phyloP scores from a whole-genome alignment of 2,329 filamentous ascomycete species.

The Calonectria hawksworthii region DNA sequence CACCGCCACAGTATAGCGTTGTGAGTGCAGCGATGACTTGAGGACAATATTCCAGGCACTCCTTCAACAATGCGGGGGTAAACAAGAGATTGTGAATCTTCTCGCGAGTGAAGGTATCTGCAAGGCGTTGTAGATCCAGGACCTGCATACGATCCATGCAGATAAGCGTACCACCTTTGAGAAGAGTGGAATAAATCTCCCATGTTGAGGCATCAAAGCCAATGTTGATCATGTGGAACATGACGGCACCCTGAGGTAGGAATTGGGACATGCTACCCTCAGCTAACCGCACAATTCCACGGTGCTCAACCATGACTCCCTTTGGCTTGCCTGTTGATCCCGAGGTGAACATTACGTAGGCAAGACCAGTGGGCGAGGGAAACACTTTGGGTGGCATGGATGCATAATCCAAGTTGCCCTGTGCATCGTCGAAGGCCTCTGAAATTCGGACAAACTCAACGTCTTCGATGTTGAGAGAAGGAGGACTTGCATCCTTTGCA shows the following conservation, averaged over 20 bases:
- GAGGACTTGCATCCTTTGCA: neutral
- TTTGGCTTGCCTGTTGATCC: conserved; percentile 45
- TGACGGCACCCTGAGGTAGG: neutral
- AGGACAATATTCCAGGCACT: neutral
- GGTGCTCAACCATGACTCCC: conserved; percentile 34
- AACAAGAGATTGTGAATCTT: neutral
- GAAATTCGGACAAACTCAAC: neutral
- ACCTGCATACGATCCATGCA: neutral
- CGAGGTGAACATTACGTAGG: conserved; percentile 43
- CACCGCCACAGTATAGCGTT: neutral
- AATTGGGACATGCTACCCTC: conserved; percentile 28
- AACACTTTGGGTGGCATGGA: no score
- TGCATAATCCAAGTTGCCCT: neutral
- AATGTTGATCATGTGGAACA: conserved; percentile 30
- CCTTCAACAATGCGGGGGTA: neutral
- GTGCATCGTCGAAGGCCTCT: neutral
- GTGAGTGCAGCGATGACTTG: neutral
- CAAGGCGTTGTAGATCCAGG: neutral
- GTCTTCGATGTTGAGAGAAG: neutral
- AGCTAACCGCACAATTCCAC: conserved; percentile 18
- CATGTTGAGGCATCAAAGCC: neutral
- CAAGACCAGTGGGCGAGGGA: neutral
- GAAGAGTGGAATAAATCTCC: neutral
- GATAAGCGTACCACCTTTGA: neutral
- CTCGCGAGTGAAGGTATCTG: neutral